These are phyloP conservation scores for Suillus bovinus DNA, from an alignment of 768 basidiomycete species.

Conservation along the genomic window DNA sequence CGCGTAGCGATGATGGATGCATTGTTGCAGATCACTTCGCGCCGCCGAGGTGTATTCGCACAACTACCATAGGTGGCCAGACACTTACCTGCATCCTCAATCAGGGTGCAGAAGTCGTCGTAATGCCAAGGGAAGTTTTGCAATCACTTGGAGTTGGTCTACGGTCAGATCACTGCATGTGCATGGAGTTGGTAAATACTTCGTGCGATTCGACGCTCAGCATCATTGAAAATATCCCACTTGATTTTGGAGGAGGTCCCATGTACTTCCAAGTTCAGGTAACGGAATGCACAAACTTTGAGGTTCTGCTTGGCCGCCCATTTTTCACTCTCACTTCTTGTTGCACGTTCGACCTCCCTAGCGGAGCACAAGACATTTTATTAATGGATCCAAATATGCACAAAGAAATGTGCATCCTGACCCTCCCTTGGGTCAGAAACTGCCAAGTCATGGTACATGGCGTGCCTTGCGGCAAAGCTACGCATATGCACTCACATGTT, in stretches of 20 bases:
- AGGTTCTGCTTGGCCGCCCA: fast-evolving
- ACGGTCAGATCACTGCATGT: neutral
- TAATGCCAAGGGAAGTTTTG: neutral
- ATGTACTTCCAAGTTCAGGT: neutral
- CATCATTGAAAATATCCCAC: neutral
- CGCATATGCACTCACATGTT: no score
- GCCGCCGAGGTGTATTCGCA: neutral
- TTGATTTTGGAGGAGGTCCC: neutral
- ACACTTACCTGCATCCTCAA: neutral
- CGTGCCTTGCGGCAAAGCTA: no score
- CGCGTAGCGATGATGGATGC: no score
- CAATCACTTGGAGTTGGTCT: neutral
- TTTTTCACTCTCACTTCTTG: neutral
- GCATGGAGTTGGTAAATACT: neutral
- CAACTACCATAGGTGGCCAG: fast-evolving
- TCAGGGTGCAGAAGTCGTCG: neutral
- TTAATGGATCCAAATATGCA: neutral
- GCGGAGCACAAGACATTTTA: neutral
- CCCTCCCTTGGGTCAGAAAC: neutral
- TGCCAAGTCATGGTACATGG: no score
- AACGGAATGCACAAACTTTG: fast-evolving
- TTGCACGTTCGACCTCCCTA: neutral
- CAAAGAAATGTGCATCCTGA: neutral
- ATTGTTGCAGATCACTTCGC: neutral
- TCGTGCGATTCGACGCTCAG: fast-evolving